Evolutionary conservation across 73 alveolate species (phyloP).

Genomic region (Paramecium primaurelia): DNA sequence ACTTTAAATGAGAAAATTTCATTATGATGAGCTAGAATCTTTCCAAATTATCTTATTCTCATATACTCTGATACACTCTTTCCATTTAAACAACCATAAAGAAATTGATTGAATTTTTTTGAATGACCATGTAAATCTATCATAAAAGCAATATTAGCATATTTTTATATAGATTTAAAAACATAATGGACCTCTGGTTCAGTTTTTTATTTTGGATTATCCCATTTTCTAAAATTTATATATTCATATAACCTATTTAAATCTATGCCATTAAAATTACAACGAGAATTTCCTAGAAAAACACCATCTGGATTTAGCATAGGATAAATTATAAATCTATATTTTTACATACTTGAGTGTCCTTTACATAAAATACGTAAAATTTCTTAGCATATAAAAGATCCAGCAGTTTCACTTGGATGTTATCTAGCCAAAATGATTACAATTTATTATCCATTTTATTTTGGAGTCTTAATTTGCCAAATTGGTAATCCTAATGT

Average conservation of each 20-base stretch:
- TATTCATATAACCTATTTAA: constrained; percentile 63
- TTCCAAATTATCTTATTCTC: not conserved
- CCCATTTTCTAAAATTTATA: constrained; percentile 78
- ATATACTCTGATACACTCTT: constrained; percentile 9
- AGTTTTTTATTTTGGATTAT: constrained; percentile 78
- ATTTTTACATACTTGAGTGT: not conserved
- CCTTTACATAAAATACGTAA: not conserved
- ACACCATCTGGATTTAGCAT: constrained; percentile 98
- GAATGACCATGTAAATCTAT: constrained; percentile 97
- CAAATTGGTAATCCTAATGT: not conserved
- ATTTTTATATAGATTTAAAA: not conserved
- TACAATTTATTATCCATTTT: constrained; percentile 42
- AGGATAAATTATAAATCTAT: constrained; percentile 77
- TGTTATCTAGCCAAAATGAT: constrained; percentile 76
- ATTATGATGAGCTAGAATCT: not conserved
- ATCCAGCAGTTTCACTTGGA: constrained; percentile 87
- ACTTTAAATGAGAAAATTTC: not conserved
- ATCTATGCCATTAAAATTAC: constrained; percentile 92
- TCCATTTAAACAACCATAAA: constrained; percentile 80
- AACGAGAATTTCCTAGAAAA: constrained; percentile 91
- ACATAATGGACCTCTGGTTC: constrained; percentile 83
- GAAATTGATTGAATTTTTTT: constrained; percentile 87
- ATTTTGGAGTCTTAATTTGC: not conserved
- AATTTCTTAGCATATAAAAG: constrained; percentile 30
- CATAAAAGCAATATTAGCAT: constrained; percentile 10